Evolutionary conservation across 2,329 filamentous ascomycete genomes (phyloP), one percentile per base, ranked within the genome.

Genomic region (Intubia oerlemansii): DNA sequence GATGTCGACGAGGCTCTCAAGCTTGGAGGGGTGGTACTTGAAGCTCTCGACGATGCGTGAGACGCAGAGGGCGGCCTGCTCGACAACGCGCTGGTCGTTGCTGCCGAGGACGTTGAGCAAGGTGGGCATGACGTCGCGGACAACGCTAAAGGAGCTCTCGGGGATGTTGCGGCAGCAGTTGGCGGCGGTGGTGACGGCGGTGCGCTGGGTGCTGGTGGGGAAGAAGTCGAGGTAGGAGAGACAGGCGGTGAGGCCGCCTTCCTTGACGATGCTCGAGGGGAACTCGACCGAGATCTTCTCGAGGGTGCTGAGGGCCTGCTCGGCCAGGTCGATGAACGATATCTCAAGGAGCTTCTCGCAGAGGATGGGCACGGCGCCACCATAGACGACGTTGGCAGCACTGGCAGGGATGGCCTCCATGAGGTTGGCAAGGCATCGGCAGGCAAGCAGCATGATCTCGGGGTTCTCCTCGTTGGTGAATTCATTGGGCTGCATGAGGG

Each of bases 251-350:
- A 98, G 58, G 9, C 88, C 88, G 27, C 88, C 90, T 52, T 95
- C 88, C 29, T 84, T 77, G 25, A 98, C 88, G 41, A 98, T 98
- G 32, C 80, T 82, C 4, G 78, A 73, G 2, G 88, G 88, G 44
- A 92, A 98, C 45, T 98, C 88, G 32, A 85, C 70, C 0, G 88
- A 98, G 28, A 98, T 93, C 53, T 95, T 98, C 47, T 95, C 84
- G 30, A 98, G 58, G 0, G 88, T 98, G 54, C 82, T 98, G 28
- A 98, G 56, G 33, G 88, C 82, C 54, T 98, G 90, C 52, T 98
- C 88, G 21, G 90, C 90, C 30, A 98, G 60, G 49, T 98, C 88
- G 46, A 98, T 98, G 48, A 85, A 98, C 36, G 85, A 76, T 25
- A 95, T 95, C 50, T 95, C 84, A 35, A 95, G 60, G 17, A 98